phyloP scores from a whole-genome alignment of 257 asterid genomes.

The Solanum chiquidenum region DNA sequence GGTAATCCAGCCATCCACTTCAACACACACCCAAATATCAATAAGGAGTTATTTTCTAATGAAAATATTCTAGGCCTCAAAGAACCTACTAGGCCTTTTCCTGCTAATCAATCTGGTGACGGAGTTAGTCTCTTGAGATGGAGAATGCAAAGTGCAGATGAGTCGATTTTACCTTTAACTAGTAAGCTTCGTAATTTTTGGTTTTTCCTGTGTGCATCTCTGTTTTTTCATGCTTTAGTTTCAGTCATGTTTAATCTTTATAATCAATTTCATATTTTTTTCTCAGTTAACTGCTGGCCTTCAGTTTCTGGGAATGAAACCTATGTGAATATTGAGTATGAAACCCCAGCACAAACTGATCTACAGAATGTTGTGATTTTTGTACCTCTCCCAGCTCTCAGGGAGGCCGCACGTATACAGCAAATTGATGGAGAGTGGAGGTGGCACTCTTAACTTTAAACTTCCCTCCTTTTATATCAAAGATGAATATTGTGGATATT shows the following conservation, averaged over 20 bases:
- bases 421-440: constrained; percentile 94
- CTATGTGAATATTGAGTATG: constrained; percentile 80
- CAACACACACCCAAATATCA: constrained; percentile 90
- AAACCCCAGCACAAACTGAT: constrained; percentile 62
- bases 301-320: constrained; percentile 87
- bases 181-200: constrained; percentile 31
- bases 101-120: constrained; percentile 65
- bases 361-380: constrained; percentile 84
- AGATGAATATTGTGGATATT: neutral
- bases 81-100: constrained; percentile 77
- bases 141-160: constrained; percentile 91
- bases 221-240: neutral
- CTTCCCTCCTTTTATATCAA: neutral
- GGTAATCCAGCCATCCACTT: constrained; percentile 67
- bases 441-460: constrained; percentile 16
- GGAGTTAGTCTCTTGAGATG: constrained; percentile 76
- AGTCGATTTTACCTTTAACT: constrained; percentile 75
- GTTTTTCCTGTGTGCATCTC: neutral
- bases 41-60: constrained; percentile 64
- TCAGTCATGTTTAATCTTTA: neutral
- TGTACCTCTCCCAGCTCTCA: constrained; percentile 90
- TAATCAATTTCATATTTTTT: constrained; percentile 4
- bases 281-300: constrained; percentile 92
- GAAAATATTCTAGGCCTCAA: constrained; percentile 76
- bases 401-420: constrained; percentile 67